Conservation (phyloP, 768 basidiomycete genomes). For the Tylopilus sp. region DNA sequence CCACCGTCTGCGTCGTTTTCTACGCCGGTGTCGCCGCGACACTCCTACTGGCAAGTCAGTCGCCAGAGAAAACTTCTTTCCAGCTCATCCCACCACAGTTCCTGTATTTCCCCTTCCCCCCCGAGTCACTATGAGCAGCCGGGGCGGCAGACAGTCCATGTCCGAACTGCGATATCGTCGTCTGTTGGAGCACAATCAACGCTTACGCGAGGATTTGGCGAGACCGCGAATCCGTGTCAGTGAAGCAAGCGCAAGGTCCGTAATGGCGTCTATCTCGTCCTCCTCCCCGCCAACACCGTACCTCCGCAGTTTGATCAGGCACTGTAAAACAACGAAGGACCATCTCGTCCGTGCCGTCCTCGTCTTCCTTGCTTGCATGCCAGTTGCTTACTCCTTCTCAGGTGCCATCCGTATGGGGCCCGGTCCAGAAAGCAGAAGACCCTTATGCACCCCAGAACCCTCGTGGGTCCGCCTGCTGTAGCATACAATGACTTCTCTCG, state of each 20-base stretch:
- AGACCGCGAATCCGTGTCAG: constrained; percentile 69
- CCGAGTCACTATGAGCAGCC: constrained; percentile 48
- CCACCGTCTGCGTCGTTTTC: neutral
- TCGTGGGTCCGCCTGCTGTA: constrained; percentile 52
- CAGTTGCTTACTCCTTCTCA: constrained; percentile 32
- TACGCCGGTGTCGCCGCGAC: neutral
- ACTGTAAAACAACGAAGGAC: constrained; percentile 72
- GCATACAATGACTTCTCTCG: constrained; percentile 45
- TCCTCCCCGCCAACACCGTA: constrained; percentile 2
- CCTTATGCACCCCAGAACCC: constrained; percentile 78
- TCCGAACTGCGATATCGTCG: constrained; percentile 80
- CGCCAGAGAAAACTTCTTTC: neutral
- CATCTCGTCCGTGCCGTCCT: constrained; percentile 47
- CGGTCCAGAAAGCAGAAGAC: constrained; percentile 87
- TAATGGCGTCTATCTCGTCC: constrained; percentile 7
- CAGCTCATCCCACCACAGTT: neutral
- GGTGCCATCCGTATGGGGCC: constrained; percentile 97
- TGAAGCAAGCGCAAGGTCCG: constrained; percentile 67
- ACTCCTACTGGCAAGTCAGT: constrained; percentile 4
- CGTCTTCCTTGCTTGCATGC: constrained; percentile 1
- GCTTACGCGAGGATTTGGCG: constrained; percentile 68
- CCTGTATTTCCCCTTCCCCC: neutral
- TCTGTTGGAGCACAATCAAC: constrained; percentile 70
- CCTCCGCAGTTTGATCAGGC: constrained; percentile 57
- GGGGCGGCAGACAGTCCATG: constrained; percentile 69